Evolutionary conservation across 768 basidiomycete genomes (phyloP).

Genomic region (Naganishia friedmannii): DNA sequence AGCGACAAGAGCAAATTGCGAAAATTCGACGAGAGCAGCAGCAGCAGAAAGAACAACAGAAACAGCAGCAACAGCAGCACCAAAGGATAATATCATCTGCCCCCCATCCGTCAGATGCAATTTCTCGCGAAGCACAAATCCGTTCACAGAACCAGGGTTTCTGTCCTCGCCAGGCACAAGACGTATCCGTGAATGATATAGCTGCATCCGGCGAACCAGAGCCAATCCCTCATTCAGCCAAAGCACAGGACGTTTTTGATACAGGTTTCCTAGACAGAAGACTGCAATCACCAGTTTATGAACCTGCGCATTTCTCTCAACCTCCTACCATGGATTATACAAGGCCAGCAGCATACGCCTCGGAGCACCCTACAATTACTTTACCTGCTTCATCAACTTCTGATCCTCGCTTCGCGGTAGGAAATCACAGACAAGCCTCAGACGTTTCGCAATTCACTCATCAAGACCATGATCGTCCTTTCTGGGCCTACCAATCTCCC

Average conservation of each 20-base stretch:
- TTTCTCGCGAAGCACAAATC: not conserved
- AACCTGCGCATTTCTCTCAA: not conserved
- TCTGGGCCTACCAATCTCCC: not conserved
- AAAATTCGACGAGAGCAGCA: not conserved
- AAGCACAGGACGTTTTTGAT: not conserved
- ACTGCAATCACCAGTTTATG: not conserved
- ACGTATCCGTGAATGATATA: not conserved
- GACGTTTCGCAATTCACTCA: not conserved
- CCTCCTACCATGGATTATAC: not conserved
- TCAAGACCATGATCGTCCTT: not conserved
- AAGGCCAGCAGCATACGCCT: not conserved
- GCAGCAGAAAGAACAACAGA: not conserved
- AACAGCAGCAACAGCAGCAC: not conserved
- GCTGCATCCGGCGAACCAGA: not conserved
- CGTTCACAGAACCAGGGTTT: not conserved
- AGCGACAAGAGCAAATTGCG: conserved; percentile 16
- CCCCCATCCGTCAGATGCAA: not conserved
- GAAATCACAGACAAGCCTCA: not conserved
- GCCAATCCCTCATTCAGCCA: not conserved
- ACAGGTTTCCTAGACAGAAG: not conserved
- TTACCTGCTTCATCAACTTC: not conserved
- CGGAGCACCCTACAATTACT: not conserved
- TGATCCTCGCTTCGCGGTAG: not conserved
- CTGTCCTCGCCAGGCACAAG: not conserved
- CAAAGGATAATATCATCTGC: not conserved